These are phyloP conservation scores for Vanrija pseudolonga DNA, from an alignment of 1,284 basidiomycete species.

Conservation along the genomic window DNA sequence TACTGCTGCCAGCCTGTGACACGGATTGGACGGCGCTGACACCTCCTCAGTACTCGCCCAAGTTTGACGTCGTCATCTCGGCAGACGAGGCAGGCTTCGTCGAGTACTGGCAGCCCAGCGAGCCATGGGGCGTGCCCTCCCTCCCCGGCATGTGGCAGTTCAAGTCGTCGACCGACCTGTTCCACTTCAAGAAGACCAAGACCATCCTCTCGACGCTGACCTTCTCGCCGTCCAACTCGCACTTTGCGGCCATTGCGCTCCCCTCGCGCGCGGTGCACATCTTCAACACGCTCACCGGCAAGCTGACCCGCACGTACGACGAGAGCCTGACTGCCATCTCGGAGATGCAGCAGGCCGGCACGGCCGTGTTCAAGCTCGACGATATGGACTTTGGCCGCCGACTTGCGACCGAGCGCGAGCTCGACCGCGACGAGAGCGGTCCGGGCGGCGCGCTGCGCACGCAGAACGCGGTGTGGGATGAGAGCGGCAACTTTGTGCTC, in stretches of 20 bases:
- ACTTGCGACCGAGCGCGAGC: constrained; percentile 83
- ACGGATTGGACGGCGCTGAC: background rate
- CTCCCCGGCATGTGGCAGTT: constrained; percentile 79
- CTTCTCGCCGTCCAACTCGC: constrained; percentile 79
- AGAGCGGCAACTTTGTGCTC: constrained; percentile 87
- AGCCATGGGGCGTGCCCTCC: constrained; percentile 79
- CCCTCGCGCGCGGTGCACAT: constrained; percentile 90
- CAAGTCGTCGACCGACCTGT: constrained; percentile 89
- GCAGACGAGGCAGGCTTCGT: constrained; percentile 92
- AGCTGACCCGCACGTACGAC: constrained; percentile 88
- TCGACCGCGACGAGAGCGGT: constrained; percentile 57
- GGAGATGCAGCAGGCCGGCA: constrained; percentile 95
- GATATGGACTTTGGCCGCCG: constrained; percentile 99
- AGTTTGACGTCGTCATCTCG: constrained; percentile 86
- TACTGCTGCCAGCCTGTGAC: background rate
- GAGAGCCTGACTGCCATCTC: constrained; percentile 87
- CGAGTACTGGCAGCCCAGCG: constrained; percentile 90
- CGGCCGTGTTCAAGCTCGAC: constrained; percentile 83
- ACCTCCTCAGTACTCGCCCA: constrained; percentile 75
- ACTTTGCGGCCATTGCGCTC: constrained; percentile 87
- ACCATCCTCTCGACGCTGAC: constrained; percentile 85
- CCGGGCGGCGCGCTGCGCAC: constrained; percentile 54
- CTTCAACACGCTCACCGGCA: constrained; percentile 86
- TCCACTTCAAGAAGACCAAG: constrained; percentile 99
- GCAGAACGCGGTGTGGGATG: constrained; percentile 92